phyloP scores from a whole-genome alignment of 768 basidiomycete genomes.

The Russula dissimulans region DNA sequence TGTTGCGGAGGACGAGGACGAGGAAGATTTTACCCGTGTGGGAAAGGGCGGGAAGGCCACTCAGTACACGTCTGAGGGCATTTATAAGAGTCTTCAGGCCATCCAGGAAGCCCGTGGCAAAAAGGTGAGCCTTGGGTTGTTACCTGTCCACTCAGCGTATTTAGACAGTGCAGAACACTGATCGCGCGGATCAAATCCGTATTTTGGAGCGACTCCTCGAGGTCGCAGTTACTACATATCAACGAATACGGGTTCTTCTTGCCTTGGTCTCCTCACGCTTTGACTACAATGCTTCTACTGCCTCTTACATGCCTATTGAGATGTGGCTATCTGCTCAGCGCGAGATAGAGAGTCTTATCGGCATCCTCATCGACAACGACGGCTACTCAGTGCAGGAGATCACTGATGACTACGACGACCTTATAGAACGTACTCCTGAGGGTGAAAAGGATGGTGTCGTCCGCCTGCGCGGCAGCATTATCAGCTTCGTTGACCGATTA shows the following conservation, averaged over 20 bases:
- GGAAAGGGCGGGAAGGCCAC: constrained; percentile 82
- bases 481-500: constrained; percentile 90
- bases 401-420: constrained; percentile 88
- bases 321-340: constrained; percentile 81
- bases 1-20: constrained; percentile 33
- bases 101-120: constrained; percentile 93
- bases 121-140: constrained; percentile 50
- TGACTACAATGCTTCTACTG: constrained; percentile 87
- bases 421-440: constrained; percentile 69
- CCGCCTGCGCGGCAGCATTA: constrained; percentile 87
- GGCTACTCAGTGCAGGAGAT: constrained; percentile 80
- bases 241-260: constrained; percentile 88
- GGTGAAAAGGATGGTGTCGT: constrained; percentile 66
- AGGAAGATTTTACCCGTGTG: constrained; percentile 67
- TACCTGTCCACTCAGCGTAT: not conserved
- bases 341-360: constrained; percentile 83
- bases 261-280: constrained; percentile 91
- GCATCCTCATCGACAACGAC: constrained; percentile 60
- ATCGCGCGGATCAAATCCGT: constrained; percentile 88
- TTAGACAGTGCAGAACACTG: constrained; percentile 65
- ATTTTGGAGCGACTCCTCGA: constrained; percentile 81
- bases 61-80: constrained; percentile 72
- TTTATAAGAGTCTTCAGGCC: constrained; percentile 86
- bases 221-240: constrained; percentile 81
- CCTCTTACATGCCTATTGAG: constrained; percentile 85